Conservation (phyloP, 129 eudicot species). For the Flaveria bidentis region DNA sequence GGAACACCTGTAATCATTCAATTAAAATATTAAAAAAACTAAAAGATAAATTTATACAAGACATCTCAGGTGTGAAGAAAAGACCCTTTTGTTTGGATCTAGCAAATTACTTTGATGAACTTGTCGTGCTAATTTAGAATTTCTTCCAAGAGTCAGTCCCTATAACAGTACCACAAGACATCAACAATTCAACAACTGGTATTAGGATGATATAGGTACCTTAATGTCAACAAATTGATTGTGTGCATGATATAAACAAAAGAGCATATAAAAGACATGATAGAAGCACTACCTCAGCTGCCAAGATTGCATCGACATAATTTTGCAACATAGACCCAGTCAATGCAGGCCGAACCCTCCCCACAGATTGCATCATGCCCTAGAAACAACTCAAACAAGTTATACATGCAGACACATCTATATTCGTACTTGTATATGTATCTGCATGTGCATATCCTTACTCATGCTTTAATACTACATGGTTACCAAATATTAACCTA, state of each 20-base stretch:
- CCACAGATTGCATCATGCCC: constrained; percentile 39
- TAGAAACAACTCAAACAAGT: constrained; percentile 31
- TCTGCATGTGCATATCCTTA: not conserved
- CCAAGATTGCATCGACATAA: constrained; percentile 22
- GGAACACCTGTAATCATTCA: constrained; percentile 32
- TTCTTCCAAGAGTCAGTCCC: constrained; percentile 37
- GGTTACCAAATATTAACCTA: not conserved
- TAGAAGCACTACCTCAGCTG: constrained; percentile 35
- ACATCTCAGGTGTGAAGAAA: constrained; percentile 3
- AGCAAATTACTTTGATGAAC: constrained; percentile 35
- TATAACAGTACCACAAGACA: constrained; percentile 18
- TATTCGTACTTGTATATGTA: not conserved
- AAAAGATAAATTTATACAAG: not conserved
- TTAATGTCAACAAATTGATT: not conserved
- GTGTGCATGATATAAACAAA: not conserved
- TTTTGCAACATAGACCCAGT: constrained; percentile 29
- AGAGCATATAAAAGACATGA: not conserved
- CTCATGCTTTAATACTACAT: not conserved
- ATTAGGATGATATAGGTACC: not conserved
- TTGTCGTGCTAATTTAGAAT: constrained; percentile 24
- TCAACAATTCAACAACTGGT: not conserved
- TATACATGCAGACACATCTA: not conserved
- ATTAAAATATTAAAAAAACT: not conserved
- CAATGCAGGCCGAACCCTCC: constrained; percentile 39
- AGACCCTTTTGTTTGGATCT: not conserved